Percentiles rank a stretch among this genome's conserved stretches.
phyloP scores from a whole-genome alignment of 495 filamentous ascomycete genomes.

The Aspergillus nidulans region DNA sequence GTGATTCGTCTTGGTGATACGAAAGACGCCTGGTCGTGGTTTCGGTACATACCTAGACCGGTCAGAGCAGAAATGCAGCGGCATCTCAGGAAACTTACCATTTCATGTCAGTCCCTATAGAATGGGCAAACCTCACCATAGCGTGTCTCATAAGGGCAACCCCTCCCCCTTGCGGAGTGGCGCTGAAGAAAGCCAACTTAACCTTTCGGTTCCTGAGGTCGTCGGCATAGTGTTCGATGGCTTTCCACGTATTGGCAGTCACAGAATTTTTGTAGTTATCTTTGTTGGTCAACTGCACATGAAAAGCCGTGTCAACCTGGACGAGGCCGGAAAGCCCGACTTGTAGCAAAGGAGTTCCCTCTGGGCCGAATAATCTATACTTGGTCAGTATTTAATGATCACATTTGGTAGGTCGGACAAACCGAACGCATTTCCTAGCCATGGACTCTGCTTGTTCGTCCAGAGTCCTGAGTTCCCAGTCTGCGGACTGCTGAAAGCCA shows the following conservation, averaged over 20 bases:
- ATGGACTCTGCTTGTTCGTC: slow-evolving; percentile 87
- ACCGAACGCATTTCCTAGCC: slow-evolving; percentile 76
- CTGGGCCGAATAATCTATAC: slow-evolving; percentile 70
- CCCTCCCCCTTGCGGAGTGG: slow-evolving; percentile 82
- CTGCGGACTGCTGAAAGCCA: not conserved
- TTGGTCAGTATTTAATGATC: slow-evolving; percentile 9
- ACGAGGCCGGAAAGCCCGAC: slow-evolving; percentile 73
- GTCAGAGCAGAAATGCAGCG: not conserved
- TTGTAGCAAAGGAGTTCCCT: slow-evolving; percentile 64
- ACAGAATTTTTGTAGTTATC: slow-evolving; percentile 65
- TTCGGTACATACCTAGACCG: slow-evolving; percentile 66
- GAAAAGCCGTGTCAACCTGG: slow-evolving; percentile 65
- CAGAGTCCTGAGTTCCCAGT: slow-evolving; percentile 53
- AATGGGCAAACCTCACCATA: slow-evolving; percentile 66
- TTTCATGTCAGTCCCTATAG: slow-evolving; percentile 62
- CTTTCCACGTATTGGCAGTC: slow-evolving; percentile 58
- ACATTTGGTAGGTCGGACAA: slow-evolving; percentile 17
- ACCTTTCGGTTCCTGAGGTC: slow-evolving; percentile 62
- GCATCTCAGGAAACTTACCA: slow-evolving; percentile 54
- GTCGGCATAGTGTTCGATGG: slow-evolving; percentile 61
- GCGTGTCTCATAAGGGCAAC: slow-evolving; percentile 89
- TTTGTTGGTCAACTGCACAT: slow-evolving; percentile 54
- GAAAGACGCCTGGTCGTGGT: slow-evolving; percentile 77
- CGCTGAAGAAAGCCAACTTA: slow-evolving; percentile 80
- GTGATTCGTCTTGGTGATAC: slow-evolving; percentile 86